Evolutionary conservation across 495 filamentous ascomycete species (phyloP).

Genomic region (Penicillium silybi): DNA sequence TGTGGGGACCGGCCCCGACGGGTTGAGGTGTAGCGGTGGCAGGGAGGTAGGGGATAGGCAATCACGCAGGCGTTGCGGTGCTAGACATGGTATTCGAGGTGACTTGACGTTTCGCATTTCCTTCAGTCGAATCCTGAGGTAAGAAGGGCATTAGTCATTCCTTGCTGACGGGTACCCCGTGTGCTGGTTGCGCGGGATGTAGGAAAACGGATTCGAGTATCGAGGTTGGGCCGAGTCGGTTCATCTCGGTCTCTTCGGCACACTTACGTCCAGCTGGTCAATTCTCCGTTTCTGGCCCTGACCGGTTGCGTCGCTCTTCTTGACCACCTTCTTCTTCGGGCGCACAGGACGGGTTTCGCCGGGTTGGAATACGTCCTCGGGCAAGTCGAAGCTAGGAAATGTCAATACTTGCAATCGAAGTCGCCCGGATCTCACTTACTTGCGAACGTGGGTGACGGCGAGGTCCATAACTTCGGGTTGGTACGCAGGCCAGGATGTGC

Average conservation of each 20-base stretch:
- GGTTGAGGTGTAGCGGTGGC: background rate
- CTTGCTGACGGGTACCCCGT: slow-evolving; percentile 18
- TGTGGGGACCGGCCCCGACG: slow-evolving; percentile 37
- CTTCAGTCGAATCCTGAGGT: slow-evolving; percentile 29
- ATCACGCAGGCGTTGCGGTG: slow-evolving; percentile 37
- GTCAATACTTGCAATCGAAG: slow-evolving; percentile 5
- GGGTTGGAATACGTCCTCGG: slow-evolving; percentile 79
- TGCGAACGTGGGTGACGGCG: slow-evolving; percentile 69
- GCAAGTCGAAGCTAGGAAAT: slow-evolving; percentile 67
- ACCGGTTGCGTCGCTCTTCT: slow-evolving; percentile 32
- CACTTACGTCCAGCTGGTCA: slow-evolving; percentile 48
- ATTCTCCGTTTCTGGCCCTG: slow-evolving; percentile 45
- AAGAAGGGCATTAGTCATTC: slow-evolving; percentile 36
- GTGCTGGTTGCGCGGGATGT: slow-evolving; percentile 13
- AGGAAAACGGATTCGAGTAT: slow-evolving; percentile 16
- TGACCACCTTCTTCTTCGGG: slow-evolving; percentile 58
- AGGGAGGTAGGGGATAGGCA: background rate
- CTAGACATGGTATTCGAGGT: slow-evolving; percentile 29
- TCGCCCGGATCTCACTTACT: slow-evolving; percentile 46
- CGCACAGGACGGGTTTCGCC: slow-evolving; percentile 70
- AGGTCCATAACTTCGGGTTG: slow-evolving; percentile 61
- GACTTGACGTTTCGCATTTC: slow-evolving; percentile 38
- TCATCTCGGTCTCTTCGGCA: slow-evolving; percentile 23
- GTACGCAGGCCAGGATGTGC: slow-evolving; percentile 63
- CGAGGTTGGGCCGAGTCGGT: slow-evolving; percentile 21